phyloP scores from a whole-genome alignment of 2,329 filamentous ascomycete species.

The Paraconiothyrium sp. region DNA sequence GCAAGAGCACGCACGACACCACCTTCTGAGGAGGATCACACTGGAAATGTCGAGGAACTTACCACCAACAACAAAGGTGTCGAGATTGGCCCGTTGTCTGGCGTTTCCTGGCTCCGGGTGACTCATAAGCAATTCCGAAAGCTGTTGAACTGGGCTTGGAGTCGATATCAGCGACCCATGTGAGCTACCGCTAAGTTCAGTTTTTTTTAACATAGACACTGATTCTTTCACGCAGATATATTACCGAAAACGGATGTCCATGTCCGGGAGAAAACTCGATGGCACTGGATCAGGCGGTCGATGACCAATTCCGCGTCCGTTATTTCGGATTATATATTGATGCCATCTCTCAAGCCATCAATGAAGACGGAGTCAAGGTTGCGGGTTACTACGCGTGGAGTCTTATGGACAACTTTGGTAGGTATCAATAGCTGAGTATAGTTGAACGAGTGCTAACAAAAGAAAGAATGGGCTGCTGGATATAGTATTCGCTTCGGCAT shows the following conservation, averaged over 20 bases:
- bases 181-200: conserved; percentile 29
- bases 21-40: conserved; percentile 52
- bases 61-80: conserved; percentile 58
- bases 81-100: conserved; percentile 37
- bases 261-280: conserved; percentile 50
- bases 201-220: background rate
- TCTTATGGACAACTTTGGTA: conserved; percentile 52
- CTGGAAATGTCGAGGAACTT: conserved; percentile 55
- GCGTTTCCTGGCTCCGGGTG: conserved; percentile 53
- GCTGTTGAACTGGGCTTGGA: conserved; percentile 54
- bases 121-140: conserved; percentile 67
- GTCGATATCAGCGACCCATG: conserved; percentile 52
- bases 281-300: conserved; percentile 39
- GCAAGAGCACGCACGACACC: conserved; percentile 47
- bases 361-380: conserved; percentile 48
- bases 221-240: background rate
- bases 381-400: conserved; percentile 55
- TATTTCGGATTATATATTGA: conserved; percentile 52
- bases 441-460: background rate
- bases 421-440: background rate
- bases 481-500: conserved; percentile 52
- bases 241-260: conserved; percentile 53
- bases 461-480: conserved; percentile 52
- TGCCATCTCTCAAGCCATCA: conserved; percentile 49
- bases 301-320: conserved; percentile 52